phyloP scores from a whole-genome alignment of 306 rosid genomes.

The Gillenia trifoliata region DNA sequence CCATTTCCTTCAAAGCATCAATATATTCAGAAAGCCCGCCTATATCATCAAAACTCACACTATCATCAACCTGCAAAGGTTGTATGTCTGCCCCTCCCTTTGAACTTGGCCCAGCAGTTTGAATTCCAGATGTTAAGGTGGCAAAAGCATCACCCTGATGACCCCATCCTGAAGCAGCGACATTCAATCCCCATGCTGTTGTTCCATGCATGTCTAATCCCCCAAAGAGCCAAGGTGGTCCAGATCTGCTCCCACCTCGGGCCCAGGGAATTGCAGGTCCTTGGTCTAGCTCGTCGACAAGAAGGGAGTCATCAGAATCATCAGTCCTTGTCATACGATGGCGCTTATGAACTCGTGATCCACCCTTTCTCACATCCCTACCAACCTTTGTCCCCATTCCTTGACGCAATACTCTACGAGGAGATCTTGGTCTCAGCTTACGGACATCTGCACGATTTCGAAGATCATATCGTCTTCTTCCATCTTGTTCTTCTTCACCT shows the following conservation, averaged over 20 bases:
- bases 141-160: slow-evolving; percentile 92
- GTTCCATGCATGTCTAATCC: slow-evolving; percentile 91
- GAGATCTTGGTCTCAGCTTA: slow-evolving; percentile 73
- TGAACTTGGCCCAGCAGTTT: slow-evolving; percentile 99
- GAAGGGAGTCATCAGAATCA: slow-evolving; percentile 98
- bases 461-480: slow-evolving; percentile 89
- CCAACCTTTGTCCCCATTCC: slow-evolving; percentile 86
- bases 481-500: slow-evolving; percentile 87
- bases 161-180: slow-evolving; percentile 99
- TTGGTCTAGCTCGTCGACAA: slow-evolving; percentile 93
- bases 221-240: slow-evolving; percentile 92
- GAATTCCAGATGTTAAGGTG: slow-evolving; percentile 81
- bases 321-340: slow-evolving; percentile 74
- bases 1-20: slow-evolving; percentile 95
- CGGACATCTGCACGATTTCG: slow-evolving; percentile 90
- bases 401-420: slow-evolving; percentile 87
- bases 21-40: slow-evolving; percentile 93
- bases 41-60: slow-evolving; percentile 86
- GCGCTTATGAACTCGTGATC: slow-evolving; percentile 89
- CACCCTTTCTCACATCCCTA: slow-evolving; percentile 91
- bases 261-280: slow-evolving; percentile 96
- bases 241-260: slow-evolving; percentile 82
- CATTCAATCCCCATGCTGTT: slow-evolving; percentile 81
- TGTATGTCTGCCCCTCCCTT: slow-evolving; percentile 99
- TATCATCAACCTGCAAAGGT: slow-evolving; percentile 95